A percentile compares a stretch with the other conserved stretches of the same genome.
Conservation (phyloP, 805 yeast genomes). For the Priceomyces haplophilus region DNA sequence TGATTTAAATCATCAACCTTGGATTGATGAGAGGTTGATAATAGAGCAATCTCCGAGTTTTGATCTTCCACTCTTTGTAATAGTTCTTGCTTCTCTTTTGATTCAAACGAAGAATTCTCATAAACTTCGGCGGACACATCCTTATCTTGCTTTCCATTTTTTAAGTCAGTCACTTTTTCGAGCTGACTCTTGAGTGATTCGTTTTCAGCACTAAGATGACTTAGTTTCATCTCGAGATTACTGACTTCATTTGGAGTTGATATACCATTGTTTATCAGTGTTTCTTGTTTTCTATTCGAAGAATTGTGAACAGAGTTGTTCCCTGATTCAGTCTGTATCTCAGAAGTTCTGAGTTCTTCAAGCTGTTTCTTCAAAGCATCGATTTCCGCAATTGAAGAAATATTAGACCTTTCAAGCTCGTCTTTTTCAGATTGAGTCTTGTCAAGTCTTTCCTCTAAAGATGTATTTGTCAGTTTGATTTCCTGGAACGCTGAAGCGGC, state of each 20-base stretch:
- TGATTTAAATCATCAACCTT: background rate
- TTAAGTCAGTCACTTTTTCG: background rate
- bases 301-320: conserved; percentile 10
- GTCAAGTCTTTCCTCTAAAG: conserved; percentile 13
- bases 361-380: conserved; percentile 2
- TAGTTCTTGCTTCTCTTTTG: background rate
- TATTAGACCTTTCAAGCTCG: conserved; percentile 10
- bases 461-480: conserved; percentile 18
- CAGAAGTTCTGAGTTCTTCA: conserved; percentile 4
- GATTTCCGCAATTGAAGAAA: conserved; percentile 2
- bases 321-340: background rate
- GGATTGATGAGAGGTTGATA: background rate
- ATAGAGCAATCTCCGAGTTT: background rate
- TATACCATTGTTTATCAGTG: background rate
- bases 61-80: conserved; percentile 1
- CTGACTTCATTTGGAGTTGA: background rate
- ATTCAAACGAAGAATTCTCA: background rate
- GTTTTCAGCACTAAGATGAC: background rate
- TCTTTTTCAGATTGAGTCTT: conserved; percentile 14
- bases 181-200: background rate
- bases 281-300: conserved; percentile 7
- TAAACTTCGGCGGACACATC: background rate
- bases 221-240: background rate
- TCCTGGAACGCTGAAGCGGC: conserved; percentile 37
- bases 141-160: too few relatives aligned